Evolutionary conservation across 2,329 filamentous ascomycete species (phyloP).

Genomic region (Penicillium sp.): DNA sequence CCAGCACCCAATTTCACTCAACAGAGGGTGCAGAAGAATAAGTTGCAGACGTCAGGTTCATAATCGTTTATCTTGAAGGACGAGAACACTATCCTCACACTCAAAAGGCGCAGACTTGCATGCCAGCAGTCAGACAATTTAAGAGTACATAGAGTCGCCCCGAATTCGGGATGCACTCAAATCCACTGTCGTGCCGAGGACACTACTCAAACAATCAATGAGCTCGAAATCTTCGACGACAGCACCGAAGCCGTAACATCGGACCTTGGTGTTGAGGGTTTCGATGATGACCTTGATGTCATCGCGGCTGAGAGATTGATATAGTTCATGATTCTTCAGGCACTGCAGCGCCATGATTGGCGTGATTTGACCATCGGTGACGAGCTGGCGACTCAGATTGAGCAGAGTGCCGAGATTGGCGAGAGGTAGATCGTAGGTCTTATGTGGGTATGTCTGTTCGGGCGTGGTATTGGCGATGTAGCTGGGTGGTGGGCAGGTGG

Average conservation of each 20-base stretch:
- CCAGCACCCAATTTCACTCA: conserved; percentile 6
- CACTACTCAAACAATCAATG: conserved; percentile 72
- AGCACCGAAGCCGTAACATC: conserved; percentile 84
- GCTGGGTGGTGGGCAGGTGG: conserved; percentile 77
- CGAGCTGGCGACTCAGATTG: conserved; percentile 78
- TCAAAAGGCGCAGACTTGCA: not conserved
- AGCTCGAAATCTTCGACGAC: conserved; percentile 70
- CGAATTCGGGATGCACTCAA: conserved; percentile 28
- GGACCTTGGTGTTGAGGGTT: conserved; percentile 76
- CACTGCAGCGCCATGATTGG: conserved; percentile 94
- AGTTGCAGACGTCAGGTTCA: conserved; percentile 12
- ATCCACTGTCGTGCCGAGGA: conserved; percentile 56
- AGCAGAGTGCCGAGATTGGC: conserved; percentile 79
- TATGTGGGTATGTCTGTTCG: conserved; percentile 62
- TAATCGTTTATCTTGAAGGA: conserved; percentile 12
- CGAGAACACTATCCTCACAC: not conserved
- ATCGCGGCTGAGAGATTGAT: conserved; percentile 64
- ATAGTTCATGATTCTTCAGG: conserved; percentile 71
- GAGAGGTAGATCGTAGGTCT: conserved; percentile 79
- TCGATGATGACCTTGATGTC: conserved; percentile 75
- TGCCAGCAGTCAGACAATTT: conserved; percentile 7
- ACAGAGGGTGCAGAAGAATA: conserved; percentile 5
- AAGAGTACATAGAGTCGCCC: conserved; percentile 43
- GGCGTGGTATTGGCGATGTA: conserved; percentile 59
- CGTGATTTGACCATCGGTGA: conserved; percentile 81